Percentiles rank a stretch among this genome's conserved stretches.
phyloP scores from a whole-genome alignment of 208 protist species.

The Angomonas ambiguus region DNA sequence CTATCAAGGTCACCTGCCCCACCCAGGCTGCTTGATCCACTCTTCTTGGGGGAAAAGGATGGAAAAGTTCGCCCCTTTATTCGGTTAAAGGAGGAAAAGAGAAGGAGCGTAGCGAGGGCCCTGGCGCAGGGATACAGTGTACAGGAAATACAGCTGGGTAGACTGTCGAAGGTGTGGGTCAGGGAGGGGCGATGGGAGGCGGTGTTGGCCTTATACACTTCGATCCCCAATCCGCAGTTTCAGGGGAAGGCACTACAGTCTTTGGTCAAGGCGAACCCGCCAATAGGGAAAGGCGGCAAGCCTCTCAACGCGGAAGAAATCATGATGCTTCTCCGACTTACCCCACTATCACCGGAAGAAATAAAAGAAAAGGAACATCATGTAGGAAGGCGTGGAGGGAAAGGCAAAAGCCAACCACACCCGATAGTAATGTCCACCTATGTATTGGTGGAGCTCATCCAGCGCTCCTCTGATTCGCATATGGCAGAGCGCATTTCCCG shows the following conservation, averaged over 20 bases:
- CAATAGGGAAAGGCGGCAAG: background rate
- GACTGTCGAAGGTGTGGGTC: slow-evolving; percentile 37
- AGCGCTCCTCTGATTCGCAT: slow-evolving; percentile 13
- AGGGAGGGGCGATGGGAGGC: slow-evolving; percentile 39
- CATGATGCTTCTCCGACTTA: background rate
- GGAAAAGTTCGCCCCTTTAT: slow-evolving; percentile 1
- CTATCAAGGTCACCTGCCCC: background rate
- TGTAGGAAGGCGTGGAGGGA: too few species aligned
- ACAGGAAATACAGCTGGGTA: slow-evolving; percentile 68
- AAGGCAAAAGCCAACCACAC: background rate
- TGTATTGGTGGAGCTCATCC: slow-evolving; percentile 18
- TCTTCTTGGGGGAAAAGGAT: background rate
- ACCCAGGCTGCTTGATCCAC: background rate
- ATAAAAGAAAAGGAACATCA: background rate
- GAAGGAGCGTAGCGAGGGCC: slow-evolving; percentile 26
- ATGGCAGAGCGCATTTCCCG: slow-evolving; percentile 43
- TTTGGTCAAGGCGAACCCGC: background rate
- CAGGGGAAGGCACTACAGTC: slow-evolving; percentile 28
- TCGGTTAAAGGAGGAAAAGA: slow-evolving; percentile 14
- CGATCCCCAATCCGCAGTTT: slow-evolving; percentile 48
- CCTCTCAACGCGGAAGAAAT: background rate
- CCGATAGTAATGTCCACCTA: slow-evolving; percentile 19
- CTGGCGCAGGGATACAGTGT: slow-evolving; percentile 45
- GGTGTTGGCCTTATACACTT: slow-evolving; percentile 43
- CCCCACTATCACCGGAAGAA: background rate